Evolutionary conservation across 148 eudicot genomes (phyloP).

Genomic region (Heliosperma pusillum): DNA sequence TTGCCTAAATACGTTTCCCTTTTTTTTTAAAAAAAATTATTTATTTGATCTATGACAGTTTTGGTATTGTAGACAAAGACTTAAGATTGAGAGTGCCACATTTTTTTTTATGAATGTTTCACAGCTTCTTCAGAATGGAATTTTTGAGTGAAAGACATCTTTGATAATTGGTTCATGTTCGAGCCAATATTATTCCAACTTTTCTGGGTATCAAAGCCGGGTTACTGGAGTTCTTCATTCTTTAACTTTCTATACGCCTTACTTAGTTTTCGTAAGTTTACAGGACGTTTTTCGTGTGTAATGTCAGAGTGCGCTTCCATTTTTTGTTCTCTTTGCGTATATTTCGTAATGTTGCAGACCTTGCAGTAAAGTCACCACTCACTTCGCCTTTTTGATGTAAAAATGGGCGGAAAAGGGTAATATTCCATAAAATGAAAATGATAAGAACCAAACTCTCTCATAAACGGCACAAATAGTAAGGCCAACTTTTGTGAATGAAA

Average conservation of each 20-base stretch:
- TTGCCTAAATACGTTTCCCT: slow-evolving; percentile 24
- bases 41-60: slow-evolving; percentile 19
- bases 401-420: too few species aligned
- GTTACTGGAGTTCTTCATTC: background rate
- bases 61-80: slow-evolving; percentile 29
- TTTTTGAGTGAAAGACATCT: slow-evolving; percentile 15
- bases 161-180: background rate
- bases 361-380: too few species aligned
- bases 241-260: background rate
- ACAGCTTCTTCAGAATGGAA: slow-evolving; percentile 10
- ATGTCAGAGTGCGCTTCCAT: too few species aligned
- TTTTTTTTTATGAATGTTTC: slow-evolving; percentile 15
- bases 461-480: too few species aligned
- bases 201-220: background rate
- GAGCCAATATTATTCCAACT: background rate
- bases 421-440: too few species aligned
- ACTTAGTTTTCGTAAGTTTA: too few species aligned
- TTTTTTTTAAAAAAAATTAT: background rate
- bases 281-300: too few species aligned
- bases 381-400: too few species aligned
- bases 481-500: too few species aligned
- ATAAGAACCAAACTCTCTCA: too few species aligned
- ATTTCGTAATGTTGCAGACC: too few species aligned
- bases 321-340: too few species aligned
- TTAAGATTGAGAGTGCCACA: slow-evolving; percentile 27